phyloP scores from a whole-genome alignment of 78 protist genomes.

The Neovahlkampfia damariscottae region DNA sequence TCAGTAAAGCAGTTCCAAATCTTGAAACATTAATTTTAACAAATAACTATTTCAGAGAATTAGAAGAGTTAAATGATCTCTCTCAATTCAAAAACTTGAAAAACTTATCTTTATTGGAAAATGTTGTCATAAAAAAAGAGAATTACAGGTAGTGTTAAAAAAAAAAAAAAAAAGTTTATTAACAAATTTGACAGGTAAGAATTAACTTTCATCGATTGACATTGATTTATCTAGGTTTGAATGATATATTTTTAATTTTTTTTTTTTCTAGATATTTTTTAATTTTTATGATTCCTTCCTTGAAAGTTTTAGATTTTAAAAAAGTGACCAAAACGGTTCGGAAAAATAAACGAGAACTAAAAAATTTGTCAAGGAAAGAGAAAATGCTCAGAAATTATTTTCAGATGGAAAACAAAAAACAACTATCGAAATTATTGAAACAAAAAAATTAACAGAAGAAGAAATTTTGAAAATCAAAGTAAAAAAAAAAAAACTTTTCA shows the following conservation, averaged over 20 bases:
- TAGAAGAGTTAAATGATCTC: not conserved
- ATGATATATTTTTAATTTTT: too few species aligned
- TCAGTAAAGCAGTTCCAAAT: not conserved
- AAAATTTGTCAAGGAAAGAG: not conserved
- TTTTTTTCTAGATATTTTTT: too few species aligned
- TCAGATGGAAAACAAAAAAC: too few species aligned
- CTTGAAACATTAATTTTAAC: not conserved
- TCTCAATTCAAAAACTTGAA: not conserved
- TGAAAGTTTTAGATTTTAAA: not conserved
- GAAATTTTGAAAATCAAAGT: not conserved
- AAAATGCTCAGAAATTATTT: not conserved
- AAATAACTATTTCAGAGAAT: not conserved
- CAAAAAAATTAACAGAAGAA: not conserved
- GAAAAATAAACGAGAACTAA: not conserved
- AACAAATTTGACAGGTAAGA: too few species aligned
- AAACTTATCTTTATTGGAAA: not conserved
- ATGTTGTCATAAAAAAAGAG: not conserved
- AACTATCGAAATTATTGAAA: too few species aligned
- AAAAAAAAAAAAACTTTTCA: not conserved
- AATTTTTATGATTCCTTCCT: not conserved
- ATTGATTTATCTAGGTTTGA: too few species aligned
- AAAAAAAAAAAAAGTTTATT: not conserved
- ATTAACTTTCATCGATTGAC: too few species aligned
- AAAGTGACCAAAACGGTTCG: not conserved
- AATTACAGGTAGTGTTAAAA: not conserved